Evolutionary conservation across 176 grass and related monocot species (phyloP).

Genomic region (Canna indica): DNA sequence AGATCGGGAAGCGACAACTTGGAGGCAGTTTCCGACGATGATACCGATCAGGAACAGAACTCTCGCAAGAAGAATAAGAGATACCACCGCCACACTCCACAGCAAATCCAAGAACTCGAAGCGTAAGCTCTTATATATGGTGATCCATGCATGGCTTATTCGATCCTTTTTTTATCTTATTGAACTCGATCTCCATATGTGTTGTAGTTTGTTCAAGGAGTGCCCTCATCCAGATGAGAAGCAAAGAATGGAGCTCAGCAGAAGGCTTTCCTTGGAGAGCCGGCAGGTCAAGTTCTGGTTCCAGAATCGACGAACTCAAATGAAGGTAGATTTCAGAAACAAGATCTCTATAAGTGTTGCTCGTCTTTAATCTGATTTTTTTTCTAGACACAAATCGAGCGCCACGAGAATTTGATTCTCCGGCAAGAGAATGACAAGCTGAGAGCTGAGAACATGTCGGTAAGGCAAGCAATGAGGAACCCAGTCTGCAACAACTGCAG

Average conservation of each 20-base stretch:
- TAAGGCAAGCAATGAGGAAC: constrained; percentile 76
- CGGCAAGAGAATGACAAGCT: constrained; percentile 93
- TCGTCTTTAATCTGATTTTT: neutral
- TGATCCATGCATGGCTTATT: neutral
- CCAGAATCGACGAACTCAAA: constrained; percentile 39
- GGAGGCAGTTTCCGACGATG: constrained; percentile 75
- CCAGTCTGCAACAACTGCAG: constrained; percentile 85
- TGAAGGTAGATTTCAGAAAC: constrained; percentile 20
- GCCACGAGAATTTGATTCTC: constrained; percentile 82
- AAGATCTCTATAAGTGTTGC: neutral
- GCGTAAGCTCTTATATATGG: too few relatives aligned
- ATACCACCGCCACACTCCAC: constrained; percentile 76
- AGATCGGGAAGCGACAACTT: constrained; percentile 89
- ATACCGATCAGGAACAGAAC: constrained; percentile 29
- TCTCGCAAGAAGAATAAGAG: constrained; percentile 59
- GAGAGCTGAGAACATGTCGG: constrained; percentile 76
- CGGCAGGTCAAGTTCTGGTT: constrained; percentile 48
- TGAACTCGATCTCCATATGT: neutral
- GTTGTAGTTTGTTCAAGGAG: constrained; percentile 28
- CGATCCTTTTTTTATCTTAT: neutral
- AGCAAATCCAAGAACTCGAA: constrained; percentile 93
- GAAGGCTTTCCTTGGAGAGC: constrained; percentile 23
- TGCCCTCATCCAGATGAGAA: constrained; percentile 39
- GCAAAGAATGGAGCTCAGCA: constrained; percentile 28
- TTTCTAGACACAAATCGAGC: constrained; percentile 80